Conservation (phyloP, 129 eudicot species). For the Apium graveolens region DNA sequence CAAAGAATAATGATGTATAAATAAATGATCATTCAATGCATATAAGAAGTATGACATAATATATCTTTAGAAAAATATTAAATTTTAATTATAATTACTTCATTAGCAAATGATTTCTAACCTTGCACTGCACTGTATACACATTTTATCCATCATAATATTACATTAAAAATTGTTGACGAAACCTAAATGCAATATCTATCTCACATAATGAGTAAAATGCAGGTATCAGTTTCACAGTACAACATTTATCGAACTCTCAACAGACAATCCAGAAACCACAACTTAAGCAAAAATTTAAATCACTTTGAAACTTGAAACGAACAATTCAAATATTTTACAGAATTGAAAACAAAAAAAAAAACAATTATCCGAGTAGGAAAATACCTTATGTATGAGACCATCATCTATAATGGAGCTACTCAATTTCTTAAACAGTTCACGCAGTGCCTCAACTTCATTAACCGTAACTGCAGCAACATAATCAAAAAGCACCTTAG, state of each 20-base stretch:
- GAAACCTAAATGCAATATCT: background rate
- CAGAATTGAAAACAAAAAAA: too few relatives aligned
- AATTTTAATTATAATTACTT: background rate
- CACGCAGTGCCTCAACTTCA: constrained; percentile 48
- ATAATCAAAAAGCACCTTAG: background rate
- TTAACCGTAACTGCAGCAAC: constrained; percentile 37
- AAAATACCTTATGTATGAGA: constrained; percentile 41
- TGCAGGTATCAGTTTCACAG: background rate
- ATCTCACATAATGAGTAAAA: background rate
- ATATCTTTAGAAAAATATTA: background rate
- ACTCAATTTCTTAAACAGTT: constrained; percentile 41
- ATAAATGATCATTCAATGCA: background rate
- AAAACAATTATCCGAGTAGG: background rate
- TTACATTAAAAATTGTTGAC: background rate
- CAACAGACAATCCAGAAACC: too few relatives aligned
- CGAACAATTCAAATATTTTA: background rate
- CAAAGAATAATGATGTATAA: constrained; percentile 2
- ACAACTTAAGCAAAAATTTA: background rate
- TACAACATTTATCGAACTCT: background rate
- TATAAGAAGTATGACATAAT: background rate
- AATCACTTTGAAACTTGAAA: background rate
- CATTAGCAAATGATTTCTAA: background rate
- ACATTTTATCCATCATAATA: background rate
- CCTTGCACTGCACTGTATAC: background rate
- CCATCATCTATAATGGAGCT: constrained; percentile 46